A percentile compares a stretch with the other conserved stretches of the same genome.
Conservation (phyloP, 768 basidiomycete genomes). For the Xerocomus potaroensis region DNA sequence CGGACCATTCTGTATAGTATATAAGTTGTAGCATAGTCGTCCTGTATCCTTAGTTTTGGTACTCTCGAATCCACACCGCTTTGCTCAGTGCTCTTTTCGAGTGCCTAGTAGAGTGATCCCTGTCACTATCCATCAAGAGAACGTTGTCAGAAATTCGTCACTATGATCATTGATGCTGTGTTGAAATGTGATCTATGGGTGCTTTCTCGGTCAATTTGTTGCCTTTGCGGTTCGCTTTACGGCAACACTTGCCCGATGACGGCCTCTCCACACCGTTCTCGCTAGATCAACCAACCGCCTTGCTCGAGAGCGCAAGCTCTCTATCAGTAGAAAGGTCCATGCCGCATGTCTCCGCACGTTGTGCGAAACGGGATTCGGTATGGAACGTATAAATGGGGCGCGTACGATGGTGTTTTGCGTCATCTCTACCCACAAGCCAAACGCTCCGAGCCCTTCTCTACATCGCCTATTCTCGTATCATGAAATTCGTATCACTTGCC, state of each 20-base stretch:
- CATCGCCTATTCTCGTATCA: background rate
- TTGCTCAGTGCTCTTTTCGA: no score
- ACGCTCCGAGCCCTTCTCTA: background rate
- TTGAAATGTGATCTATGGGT: no score
- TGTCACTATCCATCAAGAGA: no score
- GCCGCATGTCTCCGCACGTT: background rate
- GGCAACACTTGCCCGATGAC: background rate
- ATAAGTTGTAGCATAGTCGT: no score
- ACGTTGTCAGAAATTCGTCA: no score
- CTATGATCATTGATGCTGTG: no score
- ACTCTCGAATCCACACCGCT: no score
- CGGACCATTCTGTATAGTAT: no score
- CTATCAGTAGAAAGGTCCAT: background rate
- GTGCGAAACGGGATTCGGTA: background rate
- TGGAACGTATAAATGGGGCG: conserved; percentile 15
- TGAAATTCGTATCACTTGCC: conserved; percentile 24
- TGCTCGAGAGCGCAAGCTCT: background rate
- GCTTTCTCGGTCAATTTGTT: no score
- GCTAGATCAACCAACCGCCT: conserved; percentile 7
- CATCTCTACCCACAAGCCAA: background rate
- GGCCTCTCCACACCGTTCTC: background rate
- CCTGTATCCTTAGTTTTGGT: no score
- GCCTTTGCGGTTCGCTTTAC: no score
- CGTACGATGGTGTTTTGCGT: background rate
- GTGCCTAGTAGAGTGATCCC: no score